These are phyloP conservation scores for Trichothecium sympodiale DNA, from an alignment of 2,329 filamentous ascomycete genomes.

Conservation along the genomic window DNA sequence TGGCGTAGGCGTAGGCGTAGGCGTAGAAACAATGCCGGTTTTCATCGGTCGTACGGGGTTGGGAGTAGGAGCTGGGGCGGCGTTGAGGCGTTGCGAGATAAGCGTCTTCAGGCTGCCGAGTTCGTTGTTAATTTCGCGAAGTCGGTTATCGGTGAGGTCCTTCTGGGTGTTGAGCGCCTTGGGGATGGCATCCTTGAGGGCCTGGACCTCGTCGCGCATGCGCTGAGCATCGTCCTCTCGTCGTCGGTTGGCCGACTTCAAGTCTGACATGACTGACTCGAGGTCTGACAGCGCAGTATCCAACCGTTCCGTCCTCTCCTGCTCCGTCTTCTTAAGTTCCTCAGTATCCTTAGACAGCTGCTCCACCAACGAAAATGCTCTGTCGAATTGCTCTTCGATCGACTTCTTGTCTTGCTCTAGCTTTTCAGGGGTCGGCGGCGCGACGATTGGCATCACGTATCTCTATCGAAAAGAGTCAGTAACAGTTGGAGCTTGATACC, in stretches of 20 bases:
- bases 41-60: background rate
- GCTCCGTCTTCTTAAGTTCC: slow-evolving; percentile 75
- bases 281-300: slow-evolving; percentile 75
- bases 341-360: slow-evolving; percentile 87
- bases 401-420: slow-evolving; percentile 87
- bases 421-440: slow-evolving; percentile 86
- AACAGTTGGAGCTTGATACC: background rate
- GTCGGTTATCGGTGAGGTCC: slow-evolving; percentile 65
- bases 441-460: slow-evolving; percentile 83
- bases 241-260: slow-evolving; percentile 71
- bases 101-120: slow-evolving; percentile 88
- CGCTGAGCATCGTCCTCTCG: slow-evolving; percentile 81
- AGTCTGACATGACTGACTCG: slow-evolving; percentile 67
- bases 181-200: slow-evolving; percentile 74
- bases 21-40: slow-evolving; percentile 1
- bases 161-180: slow-evolving; percentile 83
- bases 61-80: slow-evolving; percentile 13
- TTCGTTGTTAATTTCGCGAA: slow-evolving; percentile 79
- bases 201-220: slow-evolving; percentile 75
- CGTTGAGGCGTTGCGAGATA: slow-evolving; percentile 51
- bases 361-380: slow-evolving; percentile 82
- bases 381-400: slow-evolving; percentile 88
- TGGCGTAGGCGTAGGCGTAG: slow-evolving; percentile 3
- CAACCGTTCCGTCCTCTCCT: slow-evolving; percentile 70
- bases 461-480: slow-evolving; percentile 41